Base-by-base conservation (phyloP, 2,329 filamentous ascomycete genomes). In the Aureobasidium subglaciale region DNA sequence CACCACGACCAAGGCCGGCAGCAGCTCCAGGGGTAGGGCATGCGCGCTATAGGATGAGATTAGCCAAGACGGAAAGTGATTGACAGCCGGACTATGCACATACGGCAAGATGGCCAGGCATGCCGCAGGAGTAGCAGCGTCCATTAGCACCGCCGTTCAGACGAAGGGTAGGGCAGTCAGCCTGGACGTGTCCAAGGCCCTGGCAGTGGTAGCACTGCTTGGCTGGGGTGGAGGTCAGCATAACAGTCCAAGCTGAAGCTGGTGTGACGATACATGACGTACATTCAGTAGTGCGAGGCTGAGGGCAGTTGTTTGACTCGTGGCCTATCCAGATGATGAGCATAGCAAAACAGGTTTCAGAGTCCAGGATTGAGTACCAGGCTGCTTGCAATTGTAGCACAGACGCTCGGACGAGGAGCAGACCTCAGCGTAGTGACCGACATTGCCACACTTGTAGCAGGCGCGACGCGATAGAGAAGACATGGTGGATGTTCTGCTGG, bases 201-300 rank as follows among this genome's bases (percentile, higher is more conserved):
- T 97, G 93, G 81, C 93, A 99, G 78, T 97, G 93, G 74, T 99
- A 99, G 84, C 93, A 99, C 81, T 99, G 93, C 85, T 99, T 99
- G 53, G 90, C 90, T 85, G 56, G n/a, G 59, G 49, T 46, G 58
- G 58, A 54, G 59, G 16, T 54, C 41, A 57, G 46, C 40, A 42
- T 16, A 35, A 8, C 13, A 22, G 4, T 24, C 38, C 20, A 5
- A n/a, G 18, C 8, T 41, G 41, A 20, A 50, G 16, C 8, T 24
- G 27, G 25, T n/a, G 15, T 29, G 35, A n/a, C n/a, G n/a, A 27
- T 16, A n/a, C 24, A 34, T 49, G 43, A 69, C 81, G 75, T 79
- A 85, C 82, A 85, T 78, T 99, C 93, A 62, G 93, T 96, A 59
- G 92, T 96, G 73, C 93, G 87, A 68, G 93, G 93, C 70, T 92